phyloP scores from a whole-genome alignment of 116 monocot species.

The Posidonia oceanica region DNA sequence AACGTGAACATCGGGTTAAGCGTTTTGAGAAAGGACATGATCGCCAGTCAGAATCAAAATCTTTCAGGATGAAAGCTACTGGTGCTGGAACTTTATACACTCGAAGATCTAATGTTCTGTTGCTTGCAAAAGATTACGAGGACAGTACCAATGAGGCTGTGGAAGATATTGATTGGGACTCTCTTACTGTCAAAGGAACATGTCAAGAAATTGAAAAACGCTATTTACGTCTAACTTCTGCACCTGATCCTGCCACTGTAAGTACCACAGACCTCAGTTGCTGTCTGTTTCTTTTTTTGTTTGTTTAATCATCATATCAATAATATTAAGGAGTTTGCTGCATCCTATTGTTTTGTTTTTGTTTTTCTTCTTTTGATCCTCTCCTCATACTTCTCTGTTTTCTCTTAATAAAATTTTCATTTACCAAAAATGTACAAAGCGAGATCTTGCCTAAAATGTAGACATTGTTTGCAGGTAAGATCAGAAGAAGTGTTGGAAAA shows the following conservation, averaged over 20 bases:
- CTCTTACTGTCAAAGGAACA: slow-evolving; percentile 89
- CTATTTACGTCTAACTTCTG: slow-evolving; percentile 92
- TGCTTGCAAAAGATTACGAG: slow-evolving; percentile 48
- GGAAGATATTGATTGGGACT: slow-evolving; percentile 97
- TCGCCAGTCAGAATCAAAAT: slow-evolving; percentile 19
- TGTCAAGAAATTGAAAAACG: slow-evolving; percentile 96
- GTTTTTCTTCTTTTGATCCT: too few species aligned
- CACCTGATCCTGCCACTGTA: slow-evolving; percentile 89
- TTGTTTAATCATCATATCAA: not conserved
- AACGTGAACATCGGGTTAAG: slow-evolving; percentile 72
- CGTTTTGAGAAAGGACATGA: slow-evolving; percentile 83
- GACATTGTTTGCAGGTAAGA: slow-evolving; percentile 54
- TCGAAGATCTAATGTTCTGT: slow-evolving; percentile 37
- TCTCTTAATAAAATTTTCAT: too few species aligned
- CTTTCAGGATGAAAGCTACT: slow-evolving; percentile 29
- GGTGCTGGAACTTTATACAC: slow-evolving; percentile 37
- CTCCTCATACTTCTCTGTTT: too few species aligned
- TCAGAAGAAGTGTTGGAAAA: slow-evolving; percentile 87
- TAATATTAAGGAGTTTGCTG: too few species aligned
- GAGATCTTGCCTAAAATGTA: not conserved
- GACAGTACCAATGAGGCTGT: slow-evolving; percentile 49
- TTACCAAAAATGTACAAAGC: not conserved
- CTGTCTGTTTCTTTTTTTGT: too few species aligned
- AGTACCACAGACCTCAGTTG: not conserved
- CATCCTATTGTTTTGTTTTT: too few species aligned